These are phyloP conservation scores for Saccharum officinarum DNA, from an alignment of 176 grass and related monocot species.

Conservation along the genomic window DNA sequence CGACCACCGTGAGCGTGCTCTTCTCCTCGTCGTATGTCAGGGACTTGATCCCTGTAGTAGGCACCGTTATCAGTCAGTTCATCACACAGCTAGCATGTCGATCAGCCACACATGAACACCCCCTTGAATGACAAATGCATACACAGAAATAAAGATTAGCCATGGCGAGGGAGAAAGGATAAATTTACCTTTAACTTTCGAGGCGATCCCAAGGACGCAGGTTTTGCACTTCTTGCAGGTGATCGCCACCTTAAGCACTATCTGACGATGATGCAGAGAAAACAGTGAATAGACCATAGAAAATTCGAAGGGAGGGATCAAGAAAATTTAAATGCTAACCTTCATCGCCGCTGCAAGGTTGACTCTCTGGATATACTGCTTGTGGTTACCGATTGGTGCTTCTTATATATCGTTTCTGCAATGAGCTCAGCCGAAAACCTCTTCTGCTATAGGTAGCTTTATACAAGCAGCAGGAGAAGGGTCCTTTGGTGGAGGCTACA, in stretches of 20 bases:
- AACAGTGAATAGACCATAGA: background rate
- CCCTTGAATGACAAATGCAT: background rate
- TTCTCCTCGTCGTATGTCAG: conserved; percentile 56
- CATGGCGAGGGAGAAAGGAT: background rate
- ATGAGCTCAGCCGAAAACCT: conserved; percentile 17
- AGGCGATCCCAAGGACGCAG: conserved; percentile 42
- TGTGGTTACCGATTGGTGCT: conserved; percentile 22
- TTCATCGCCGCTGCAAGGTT: conserved; percentile 33
- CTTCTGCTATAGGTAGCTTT: conserved; percentile 9
- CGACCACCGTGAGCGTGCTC: conserved; percentile 61
- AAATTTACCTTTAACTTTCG: conserved; percentile 23
- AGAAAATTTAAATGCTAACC: conserved; percentile 19
- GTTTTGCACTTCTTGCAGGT: conserved; percentile 56
- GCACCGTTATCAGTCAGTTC: background rate
- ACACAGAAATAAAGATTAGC: background rate
- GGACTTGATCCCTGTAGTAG: conserved; percentile 49
- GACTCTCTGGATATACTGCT: background rate
- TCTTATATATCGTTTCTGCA: background rate
- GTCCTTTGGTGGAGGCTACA: background rate
- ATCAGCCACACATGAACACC: background rate
- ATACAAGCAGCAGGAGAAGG: background rate
- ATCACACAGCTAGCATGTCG: background rate
- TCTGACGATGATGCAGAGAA: conserved; percentile 34
- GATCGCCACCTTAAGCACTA: conserved; percentile 56
- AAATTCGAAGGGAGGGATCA: background rate